These are phyloP conservation scores for Podochytrium sp. DNA, from an alignment of 192 early-diverging fungal species.

Conservation along the genomic window DNA sequence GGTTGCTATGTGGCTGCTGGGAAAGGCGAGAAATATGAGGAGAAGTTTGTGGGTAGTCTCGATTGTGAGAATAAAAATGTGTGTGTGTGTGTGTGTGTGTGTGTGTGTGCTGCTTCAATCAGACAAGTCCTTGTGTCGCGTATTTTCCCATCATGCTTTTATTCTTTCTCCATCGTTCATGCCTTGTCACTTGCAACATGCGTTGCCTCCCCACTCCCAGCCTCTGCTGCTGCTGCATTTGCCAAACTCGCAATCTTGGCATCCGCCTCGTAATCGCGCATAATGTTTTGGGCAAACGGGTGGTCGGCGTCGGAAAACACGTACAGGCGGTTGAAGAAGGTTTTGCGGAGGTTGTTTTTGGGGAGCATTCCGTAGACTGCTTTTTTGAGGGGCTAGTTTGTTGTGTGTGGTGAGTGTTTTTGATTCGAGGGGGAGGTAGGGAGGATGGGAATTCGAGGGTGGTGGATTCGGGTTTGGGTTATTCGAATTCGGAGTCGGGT, in stretches of 20 bases:
- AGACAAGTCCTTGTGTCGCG: too few species aligned
- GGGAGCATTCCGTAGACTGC: conserved; percentile 95
- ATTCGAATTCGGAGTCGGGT: neutral
- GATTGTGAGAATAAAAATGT: too few species aligned
- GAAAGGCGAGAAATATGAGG: too few species aligned
- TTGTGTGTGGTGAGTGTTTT: conserved; percentile 13
- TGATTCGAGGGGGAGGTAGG: neutral
- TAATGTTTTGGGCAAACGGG: conserved; percentile 84
- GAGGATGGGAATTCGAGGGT: neutral
- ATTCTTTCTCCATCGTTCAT: too few species aligned
- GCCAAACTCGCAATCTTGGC: neutral
- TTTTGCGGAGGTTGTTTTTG: conserved; percentile 86
- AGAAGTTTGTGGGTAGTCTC: too few species aligned
- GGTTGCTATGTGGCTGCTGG: neutral
- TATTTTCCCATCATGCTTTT: too few species aligned
- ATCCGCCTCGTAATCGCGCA: conserved; percentile 68
- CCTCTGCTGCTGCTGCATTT: neutral
- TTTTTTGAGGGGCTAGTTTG: conserved; percentile 78
- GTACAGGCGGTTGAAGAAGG: conserved; percentile 72
- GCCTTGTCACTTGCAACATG: too few species aligned
- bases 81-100: too few species aligned
- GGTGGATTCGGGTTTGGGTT: too few species aligned
- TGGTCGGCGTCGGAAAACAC: conserved; percentile 87
- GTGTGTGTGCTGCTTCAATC: too few species aligned
- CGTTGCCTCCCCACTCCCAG: too few species aligned